These are phyloP conservation scores for Cystobasidiaceae sp. DNA, from an alignment of 1,284 basidiomycete species.

Conservation along the genomic window DNA sequence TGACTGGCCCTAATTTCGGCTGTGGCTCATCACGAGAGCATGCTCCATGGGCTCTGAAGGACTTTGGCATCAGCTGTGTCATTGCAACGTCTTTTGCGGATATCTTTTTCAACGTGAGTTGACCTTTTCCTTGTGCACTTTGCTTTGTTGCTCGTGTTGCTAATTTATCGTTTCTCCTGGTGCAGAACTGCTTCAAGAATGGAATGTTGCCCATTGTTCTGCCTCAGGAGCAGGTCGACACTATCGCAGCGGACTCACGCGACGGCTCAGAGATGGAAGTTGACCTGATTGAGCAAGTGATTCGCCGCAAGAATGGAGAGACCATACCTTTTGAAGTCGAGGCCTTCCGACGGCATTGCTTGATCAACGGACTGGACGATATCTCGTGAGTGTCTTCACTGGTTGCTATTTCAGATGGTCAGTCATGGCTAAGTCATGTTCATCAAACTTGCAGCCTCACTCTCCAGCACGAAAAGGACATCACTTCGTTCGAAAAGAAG, in stretches of 20 bases:
- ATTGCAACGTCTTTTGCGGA: slow-evolving; percentile 93
- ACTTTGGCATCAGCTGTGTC: slow-evolving; percentile 88
- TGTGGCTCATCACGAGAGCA: slow-evolving; percentile 89
- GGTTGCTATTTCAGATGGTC: neutral
- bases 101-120: slow-evolving; percentile 62
- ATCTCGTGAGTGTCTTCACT: slow-evolving; percentile 53
- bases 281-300: slow-evolving; percentile 80
- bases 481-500: slow-evolving; percentile 69
- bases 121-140: neutral
- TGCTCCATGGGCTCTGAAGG: slow-evolving; percentile 93
- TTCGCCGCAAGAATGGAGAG: slow-evolving; percentile 70
- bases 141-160: no score
- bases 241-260: slow-evolving; percentile 73
- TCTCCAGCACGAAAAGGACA: slow-evolving; percentile 65
- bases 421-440: slow-evolving; percentile 45
- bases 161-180: neutral
- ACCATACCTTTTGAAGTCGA: slow-evolving; percentile 73
- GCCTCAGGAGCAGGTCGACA: slow-evolving; percentile 67
- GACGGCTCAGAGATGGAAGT: slow-evolving; percentile 76
- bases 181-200: slow-evolving; percentile 47
- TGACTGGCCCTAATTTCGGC: slow-evolving; percentile 87
- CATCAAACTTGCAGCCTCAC: slow-evolving; percentile 91
- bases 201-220: slow-evolving; percentile 85
- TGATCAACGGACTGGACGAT: slow-evolving; percentile 90
- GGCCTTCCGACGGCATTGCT: slow-evolving; percentile 80